Evolutionary conservation across 495 filamentous ascomycete species (phyloP).

Genomic region (Penicillium odoratum): DNA sequence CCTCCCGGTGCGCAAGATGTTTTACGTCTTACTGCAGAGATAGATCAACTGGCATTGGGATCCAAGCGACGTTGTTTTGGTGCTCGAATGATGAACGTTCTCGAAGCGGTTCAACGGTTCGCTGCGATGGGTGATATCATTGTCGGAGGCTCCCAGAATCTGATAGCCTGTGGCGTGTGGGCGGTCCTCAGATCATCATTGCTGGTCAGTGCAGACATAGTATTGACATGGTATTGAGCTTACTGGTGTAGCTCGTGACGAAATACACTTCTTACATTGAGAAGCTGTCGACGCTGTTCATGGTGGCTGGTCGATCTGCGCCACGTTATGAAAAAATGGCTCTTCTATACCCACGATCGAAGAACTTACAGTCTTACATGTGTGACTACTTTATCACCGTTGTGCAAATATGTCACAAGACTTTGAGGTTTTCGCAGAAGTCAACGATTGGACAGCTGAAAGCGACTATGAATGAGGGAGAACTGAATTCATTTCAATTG

Average conservation of each 20-base stretch:
- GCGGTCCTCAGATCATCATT: slow-evolving; percentile 41
- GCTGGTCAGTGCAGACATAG: slow-evolving; percentile 23
- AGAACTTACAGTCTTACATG: slow-evolving; percentile 35
- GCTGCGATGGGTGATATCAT: slow-evolving; percentile 44
- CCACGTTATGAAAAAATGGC: slow-evolving; percentile 44
- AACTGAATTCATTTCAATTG: slow-evolving; percentile 30
- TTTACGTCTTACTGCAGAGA: slow-evolving; percentile 43
- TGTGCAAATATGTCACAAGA: slow-evolving; percentile 39
- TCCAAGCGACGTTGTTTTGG: slow-evolving; percentile 35
- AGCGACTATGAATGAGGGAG: slow-evolving; percentile 11
- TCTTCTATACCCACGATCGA: slow-evolving; percentile 41
- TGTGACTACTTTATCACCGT: slow-evolving; percentile 47
- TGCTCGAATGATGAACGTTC: slow-evolving; percentile 40
- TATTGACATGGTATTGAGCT: no score
- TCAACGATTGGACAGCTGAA: slow-evolving; percentile 34
- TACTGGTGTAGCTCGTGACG: not conserved
- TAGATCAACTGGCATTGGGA: slow-evolving; percentile 23
- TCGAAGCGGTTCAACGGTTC: slow-evolving; percentile 45
- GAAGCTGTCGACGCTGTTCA: slow-evolving; percentile 42
- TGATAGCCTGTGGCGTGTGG: slow-evolving; percentile 49
- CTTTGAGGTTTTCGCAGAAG: slow-evolving; percentile 36
- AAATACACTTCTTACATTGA: slow-evolving; percentile 34
- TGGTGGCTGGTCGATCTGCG: slow-evolving; percentile 37
- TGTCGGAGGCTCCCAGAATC: slow-evolving; percentile 44
- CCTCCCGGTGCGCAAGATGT: slow-evolving; percentile 29